These are phyloP conservation scores for Phyllosticta capitalensis DNA, from an alignment of 2,329 filamentous ascomycete species.

Conservation along the genomic window DNA sequence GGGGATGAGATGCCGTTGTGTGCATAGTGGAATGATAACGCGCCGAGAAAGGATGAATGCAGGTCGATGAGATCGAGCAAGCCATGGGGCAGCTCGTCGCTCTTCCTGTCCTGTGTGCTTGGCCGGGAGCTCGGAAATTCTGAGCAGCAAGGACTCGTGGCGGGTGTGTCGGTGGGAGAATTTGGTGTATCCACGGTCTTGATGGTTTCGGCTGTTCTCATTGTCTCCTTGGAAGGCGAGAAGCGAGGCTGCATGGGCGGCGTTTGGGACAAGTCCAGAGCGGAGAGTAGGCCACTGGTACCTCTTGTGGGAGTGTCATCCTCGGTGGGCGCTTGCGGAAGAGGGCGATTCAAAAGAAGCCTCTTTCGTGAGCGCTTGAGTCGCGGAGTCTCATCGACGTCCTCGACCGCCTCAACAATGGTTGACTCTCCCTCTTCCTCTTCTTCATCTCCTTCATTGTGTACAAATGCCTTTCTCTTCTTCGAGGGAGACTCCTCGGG, in stretches of 20 bases:
- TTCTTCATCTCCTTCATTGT: not conserved
- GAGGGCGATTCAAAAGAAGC: conserved; percentile 1
- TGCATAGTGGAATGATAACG: conserved; percentile 41
- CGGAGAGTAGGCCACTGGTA: conserved; percentile 24
- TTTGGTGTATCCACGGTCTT: conserved; percentile 6
- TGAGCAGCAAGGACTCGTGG: conserved; percentile 13
- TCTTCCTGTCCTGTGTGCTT: conserved; percentile 10
- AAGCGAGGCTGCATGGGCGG: not conserved
- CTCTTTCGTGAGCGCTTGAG: conserved; percentile 7
- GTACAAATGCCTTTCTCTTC: conserved; percentile 5
- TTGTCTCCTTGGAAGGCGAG: not conserved
- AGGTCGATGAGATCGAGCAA: conserved; percentile 36
- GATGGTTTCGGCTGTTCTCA: not conserved
- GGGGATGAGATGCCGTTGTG: conserved; percentile 39
- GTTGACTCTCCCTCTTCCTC: not conserved
- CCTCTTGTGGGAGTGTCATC: conserved; percentile 26
- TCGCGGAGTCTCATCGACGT: not conserved
- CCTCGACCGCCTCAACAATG: not conserved
- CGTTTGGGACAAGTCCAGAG: conserved; percentile 13
- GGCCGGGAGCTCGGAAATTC: conserved; percentile 4
- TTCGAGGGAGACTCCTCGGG: not conserved
- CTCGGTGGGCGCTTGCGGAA: not conserved
- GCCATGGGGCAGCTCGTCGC: conserved; percentile 27
- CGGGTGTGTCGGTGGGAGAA: conserved; percentile 23
- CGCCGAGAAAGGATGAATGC: conserved; percentile 39